phyloP scores from a whole-genome alignment of 108 stramenopile species.

The Nitzschia inconspicua region DNA sequence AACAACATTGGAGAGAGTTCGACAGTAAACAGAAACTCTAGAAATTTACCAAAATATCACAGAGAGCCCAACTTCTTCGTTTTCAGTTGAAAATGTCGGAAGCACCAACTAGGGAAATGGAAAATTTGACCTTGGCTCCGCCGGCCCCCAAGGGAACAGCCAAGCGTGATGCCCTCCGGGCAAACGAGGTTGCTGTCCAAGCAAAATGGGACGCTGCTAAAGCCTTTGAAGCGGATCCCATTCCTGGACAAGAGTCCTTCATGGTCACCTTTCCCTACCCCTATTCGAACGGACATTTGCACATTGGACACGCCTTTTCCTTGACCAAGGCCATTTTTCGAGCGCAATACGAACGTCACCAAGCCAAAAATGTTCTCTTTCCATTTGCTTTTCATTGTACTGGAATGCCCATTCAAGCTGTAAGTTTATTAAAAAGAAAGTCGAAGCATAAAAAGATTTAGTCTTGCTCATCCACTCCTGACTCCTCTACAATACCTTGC shows the following conservation, averaged over 20 bases:
- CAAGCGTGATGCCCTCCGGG: constrained; percentile 77
- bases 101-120: constrained; percentile 44
- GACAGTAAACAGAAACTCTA: no score
- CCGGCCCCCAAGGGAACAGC: constrained; percentile 54
- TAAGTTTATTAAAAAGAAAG: no score
- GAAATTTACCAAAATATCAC: no score
- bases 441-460: not conserved
- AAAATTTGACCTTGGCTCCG: constrained; percentile 26
- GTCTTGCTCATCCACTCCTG: not conserved
- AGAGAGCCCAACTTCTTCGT: no score
- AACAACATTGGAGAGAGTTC: no score
- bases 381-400: constrained; percentile 99
- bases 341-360: constrained; percentile 90
- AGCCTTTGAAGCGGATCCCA: constrained; percentile 75
- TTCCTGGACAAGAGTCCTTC: constrained; percentile 65
- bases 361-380: constrained; percentile 93
- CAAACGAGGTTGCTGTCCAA: constrained; percentile 74
- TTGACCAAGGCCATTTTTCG: constrained; percentile 96
- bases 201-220: constrained; percentile 66
- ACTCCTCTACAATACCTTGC: not conserved
- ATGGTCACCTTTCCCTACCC: constrained; percentile 98
- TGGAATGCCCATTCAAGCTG: constrained; percentile 99
- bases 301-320: constrained; percentile 97
- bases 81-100: constrained; percentile 8
- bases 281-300: constrained; percentile 97